phyloP scores from a whole-genome alignment of 2,329 filamentous ascomycete genomes.

The Chrysosporium queenslandicum region DNA sequence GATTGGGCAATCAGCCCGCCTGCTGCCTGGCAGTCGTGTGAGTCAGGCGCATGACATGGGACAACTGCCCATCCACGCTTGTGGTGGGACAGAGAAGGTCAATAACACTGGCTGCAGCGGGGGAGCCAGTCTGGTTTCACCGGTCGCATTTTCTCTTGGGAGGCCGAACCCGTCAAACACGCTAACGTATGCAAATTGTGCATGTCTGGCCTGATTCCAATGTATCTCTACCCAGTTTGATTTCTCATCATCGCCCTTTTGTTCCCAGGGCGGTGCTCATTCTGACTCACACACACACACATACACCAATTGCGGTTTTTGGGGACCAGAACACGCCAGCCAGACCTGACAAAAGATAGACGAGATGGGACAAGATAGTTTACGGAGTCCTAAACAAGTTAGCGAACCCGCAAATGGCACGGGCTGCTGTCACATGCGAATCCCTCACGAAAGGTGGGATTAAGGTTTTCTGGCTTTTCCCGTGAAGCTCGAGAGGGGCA shows the following conservation, averaged over 20 bases:
- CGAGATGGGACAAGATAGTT: background rate
- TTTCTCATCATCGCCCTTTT: background rate
- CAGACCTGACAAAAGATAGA: too few relatives aligned
- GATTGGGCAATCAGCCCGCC: background rate
- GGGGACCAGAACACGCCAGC: too few relatives aligned
- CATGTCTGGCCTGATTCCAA: too few relatives aligned
- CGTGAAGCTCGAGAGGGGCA: background rate
- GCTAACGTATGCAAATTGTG: too few relatives aligned
- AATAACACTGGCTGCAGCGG: background rate
- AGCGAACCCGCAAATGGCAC: too few relatives aligned
- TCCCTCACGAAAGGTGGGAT: background rate
- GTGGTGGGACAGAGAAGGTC: too few relatives aligned
- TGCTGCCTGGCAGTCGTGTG: background rate
- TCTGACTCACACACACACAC: background rate
- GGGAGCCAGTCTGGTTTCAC: background rate
- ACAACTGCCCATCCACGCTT: background rate
- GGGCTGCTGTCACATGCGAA: background rate
- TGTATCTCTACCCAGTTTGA: background rate
- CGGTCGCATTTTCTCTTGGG: background rate
- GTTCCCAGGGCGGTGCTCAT: too few relatives aligned
- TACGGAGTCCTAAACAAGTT: too few relatives aligned
- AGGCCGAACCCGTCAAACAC: background rate
- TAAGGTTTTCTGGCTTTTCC: background rate
- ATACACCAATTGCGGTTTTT: background rate
- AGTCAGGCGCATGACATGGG: constrained; percentile 7